Evolutionary conservation across 2,329 filamentous ascomycete genomes (phyloP), one percentile per base, ranked within the genome.

Genomic region (Paraconiothyrium sp.): DNA sequence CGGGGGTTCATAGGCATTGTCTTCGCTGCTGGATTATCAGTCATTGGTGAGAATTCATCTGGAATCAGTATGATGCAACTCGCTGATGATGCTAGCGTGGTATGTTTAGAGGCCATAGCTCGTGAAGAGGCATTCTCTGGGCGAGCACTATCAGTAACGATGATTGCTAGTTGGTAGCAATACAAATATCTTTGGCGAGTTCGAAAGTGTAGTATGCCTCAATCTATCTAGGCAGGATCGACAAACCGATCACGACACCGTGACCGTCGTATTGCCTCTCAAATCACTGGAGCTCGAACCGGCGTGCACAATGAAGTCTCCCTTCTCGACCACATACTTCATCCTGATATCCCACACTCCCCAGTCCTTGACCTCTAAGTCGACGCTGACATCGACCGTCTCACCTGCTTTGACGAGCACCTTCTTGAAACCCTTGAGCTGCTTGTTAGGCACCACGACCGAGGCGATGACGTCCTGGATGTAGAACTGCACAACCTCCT

Each of bases 281-380:
- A 89, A 72, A 73, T 89, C 84, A 58, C 79, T 79, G 67, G 87
- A 89, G 64, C 81, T 85, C n/a, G 78, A 77, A 2, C 89, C 90
- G 16, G 90, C 84, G 58, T 84, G 80, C 10, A 92, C 80, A 5
- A 83, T 77, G 73, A 92, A 93, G 44, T 89, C 84, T 1, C 90
- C 90, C 3, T 86, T 85, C 82, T 93, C 91, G 41, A 93, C 90
- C 27, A 91, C 88, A 75, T 92, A 92, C 74, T 89, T 79, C 88
- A 92, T 90, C 37, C 77, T 81, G 13, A 78, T 68, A 72, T 87
- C 80, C 86, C 86, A 89, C 8, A 89, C 69, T 0, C 86, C 86
- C 65, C 87, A 75, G 51, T 85, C 81, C 22, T 73, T 68, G 3
- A 88, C 80, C 34, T 83, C 71, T 22, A 89, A 69, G 20, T 84